Base-by-base conservation (phyloP, 331 rosid species). In the Quercus phellos region DNA sequence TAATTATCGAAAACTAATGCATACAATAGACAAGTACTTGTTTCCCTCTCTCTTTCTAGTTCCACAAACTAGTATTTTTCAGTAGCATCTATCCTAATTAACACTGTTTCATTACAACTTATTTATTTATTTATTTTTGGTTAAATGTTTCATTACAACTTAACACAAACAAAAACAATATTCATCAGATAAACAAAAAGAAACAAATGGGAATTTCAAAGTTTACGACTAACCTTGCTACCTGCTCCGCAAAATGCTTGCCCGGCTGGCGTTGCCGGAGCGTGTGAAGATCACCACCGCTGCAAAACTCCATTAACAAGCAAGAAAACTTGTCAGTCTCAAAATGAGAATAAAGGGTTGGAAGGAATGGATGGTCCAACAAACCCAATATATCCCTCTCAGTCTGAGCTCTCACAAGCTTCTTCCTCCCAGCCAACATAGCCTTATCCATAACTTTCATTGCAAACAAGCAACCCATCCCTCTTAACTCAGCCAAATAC, bases 241-340 rank as follows among this genome's bases (percentile, higher is more conserved):
- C 87, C 42, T 84, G 92, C 72, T 88, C 90, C 3, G 85, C 70
- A 61, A 86, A 88, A 61, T 81, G 85, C 84, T 86, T 88, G 75
- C 80, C 82, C 3, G 80, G 90, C 72, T 84, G 92, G 71, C 88
- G 88, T 72, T 88, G 90, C 29, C 92, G 75, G 42, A 86, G 85
- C 19, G 89, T 82, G 43, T 88, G 92, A 66, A 88, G 88, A 79
- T 88, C 90, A 2, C 92, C 92, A 34, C 92, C 92, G 34, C 86
- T 79, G 83, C 92, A 88, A 72, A 84, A 88, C 87, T 88, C 92
- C 92, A 86, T 88, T 24, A 88, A 75, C 85, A 88, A 84, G 88
- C 90, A 88, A 72, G 88, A 84, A 43, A 88, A 88, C 73, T 88
- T 88, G 1, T 88, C 88, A 0, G 92, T 85, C 81, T 88, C 80